These are phyloP conservation scores for Cladosporium halotolerans DNA, from an alignment of 2,329 filamentous ascomycete species.

Conservation along the genomic window DNA sequence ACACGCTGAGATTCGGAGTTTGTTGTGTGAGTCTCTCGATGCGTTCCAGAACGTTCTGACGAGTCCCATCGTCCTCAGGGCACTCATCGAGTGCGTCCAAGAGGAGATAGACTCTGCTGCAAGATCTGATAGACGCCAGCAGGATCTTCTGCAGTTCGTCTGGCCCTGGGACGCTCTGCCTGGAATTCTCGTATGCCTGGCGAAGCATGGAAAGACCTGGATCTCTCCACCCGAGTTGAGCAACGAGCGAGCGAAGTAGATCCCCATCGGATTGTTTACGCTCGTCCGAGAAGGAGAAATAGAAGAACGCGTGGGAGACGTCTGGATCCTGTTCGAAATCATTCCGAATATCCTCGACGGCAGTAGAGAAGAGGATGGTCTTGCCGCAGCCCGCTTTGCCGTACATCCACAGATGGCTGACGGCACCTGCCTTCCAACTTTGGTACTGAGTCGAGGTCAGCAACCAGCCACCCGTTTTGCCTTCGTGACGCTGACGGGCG, in stretches of 20 bases:
- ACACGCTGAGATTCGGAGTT: conserved; percentile 14
- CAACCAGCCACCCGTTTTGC: conserved; percentile 20
- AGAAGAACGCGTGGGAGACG: conserved; percentile 17
- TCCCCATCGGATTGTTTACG: conserved; percentile 16
- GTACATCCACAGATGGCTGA: conserved; percentile 18
- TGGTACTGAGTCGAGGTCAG: conserved; percentile 14
- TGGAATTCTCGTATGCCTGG: conserved; percentile 15
- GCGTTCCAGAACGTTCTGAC: conserved; percentile 13
- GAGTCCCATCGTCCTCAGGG: conserved; percentile 15
- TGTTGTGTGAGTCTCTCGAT: conserved; percentile 14
- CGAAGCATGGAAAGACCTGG: conserved; percentile 16
- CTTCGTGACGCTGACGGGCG: conserved; percentile 16
- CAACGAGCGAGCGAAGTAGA: conserved; percentile 16
- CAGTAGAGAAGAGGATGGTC: conserved; percentile 20
- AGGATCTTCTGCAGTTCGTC: conserved; percentile 20
- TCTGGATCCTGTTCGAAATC: conserved; percentile 16
- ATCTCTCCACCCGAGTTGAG: conserved; percentile 17
- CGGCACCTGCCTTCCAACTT: conserved; percentile 15
- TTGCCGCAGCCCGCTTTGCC: conserved; percentile 22
- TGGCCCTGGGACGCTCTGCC: conserved; percentile 11
- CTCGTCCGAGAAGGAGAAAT: conserved; percentile 23
- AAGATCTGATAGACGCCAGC: conserved; percentile 10
- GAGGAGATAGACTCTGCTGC: conserved; percentile 25
- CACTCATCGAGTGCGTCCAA: conserved; percentile 34
- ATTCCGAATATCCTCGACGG: conserved; percentile 16